phyloP scores from a whole-genome alignment of 108 stramenopile species.

The Pelagomonas calceolata region DNA sequence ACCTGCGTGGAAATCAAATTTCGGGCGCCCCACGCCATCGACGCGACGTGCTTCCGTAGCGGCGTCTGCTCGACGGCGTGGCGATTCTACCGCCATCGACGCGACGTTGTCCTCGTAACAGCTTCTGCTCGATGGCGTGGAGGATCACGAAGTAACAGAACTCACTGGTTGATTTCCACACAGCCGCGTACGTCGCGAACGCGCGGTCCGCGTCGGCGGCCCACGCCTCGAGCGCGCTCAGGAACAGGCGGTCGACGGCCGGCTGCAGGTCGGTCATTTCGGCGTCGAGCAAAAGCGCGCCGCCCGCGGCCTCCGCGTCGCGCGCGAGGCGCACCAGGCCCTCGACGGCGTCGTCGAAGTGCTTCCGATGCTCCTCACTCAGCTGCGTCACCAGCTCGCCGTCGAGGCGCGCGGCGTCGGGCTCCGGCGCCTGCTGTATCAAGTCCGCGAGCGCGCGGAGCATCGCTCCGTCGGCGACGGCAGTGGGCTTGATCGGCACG shows the following conservation, averaged over 20 bases:
- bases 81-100: no score
- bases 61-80: no score
- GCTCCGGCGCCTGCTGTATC: background rate
- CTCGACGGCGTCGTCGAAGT: background rate
- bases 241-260: background rate
- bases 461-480: background rate
- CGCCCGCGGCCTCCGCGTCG: background rate
- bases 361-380: conserved; percentile 19
- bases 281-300: background rate
- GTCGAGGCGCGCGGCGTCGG: background rate
- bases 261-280: background rate
- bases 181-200: no score
- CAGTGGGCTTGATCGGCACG: background rate
- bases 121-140: no score
- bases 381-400: background rate
- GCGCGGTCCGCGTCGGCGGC: no score
- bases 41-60: no score
- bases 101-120: conserved; percentile 75
- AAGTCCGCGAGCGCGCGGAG: background rate
- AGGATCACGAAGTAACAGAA: no score
- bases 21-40: no score
- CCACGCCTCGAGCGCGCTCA: background rate
- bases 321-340: background rate
- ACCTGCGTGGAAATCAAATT: no score
- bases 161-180: no score